Evolutionary conservation across 2,329 filamentous ascomycete genomes (phyloP), one percentile per base, ranked within the genome.

Genomic region (Penicillium brevicompactum): DNA sequence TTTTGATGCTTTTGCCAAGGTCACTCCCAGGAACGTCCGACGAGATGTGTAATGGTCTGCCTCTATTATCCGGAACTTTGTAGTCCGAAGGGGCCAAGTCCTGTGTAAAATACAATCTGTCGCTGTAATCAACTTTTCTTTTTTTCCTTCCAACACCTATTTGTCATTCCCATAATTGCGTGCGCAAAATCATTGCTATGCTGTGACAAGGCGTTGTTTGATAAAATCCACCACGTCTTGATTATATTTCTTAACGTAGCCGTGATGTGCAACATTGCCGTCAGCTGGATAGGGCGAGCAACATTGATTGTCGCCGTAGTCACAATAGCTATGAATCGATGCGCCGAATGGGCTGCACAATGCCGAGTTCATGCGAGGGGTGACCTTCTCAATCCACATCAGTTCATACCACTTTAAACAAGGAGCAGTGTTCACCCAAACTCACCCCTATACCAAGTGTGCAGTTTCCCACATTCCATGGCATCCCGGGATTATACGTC

Each of bases 181-280:
- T 4, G 4, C 4, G 7, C 3, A 11, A 14, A 2, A 40, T 22
- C 27, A 37, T 6, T 2, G 8, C 9, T 2, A 8, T 9, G 21
- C 13, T 4, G 16, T 49, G 2, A 14, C 38, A 13, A 61, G 24
- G 18, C 59, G 52, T 1, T n/a, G 4, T 44, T 59, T 53, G 24
- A 60, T 59, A n/a, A 61, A 62, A 22, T 61, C 53, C 11, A 62
- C 58, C n/a, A 58, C 60, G 8, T 51, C 43, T 41, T 62, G 55
- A 16, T 59, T 51, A 13, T 62, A 59, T 16, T 59, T 60, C 1
- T 42, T 31, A 7, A 57, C 34, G 10, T 62, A 59, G 13, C 14
- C 38, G 34, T 62, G 58, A n/a, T 61, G 60, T 18, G 55, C 58
- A 1, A 46, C 32, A 21, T 60, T 57, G 31, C 46, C 38, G n/a